phyloP scores from a whole-genome alignment of 2,329 filamentous ascomycete species.

The Ophiostoma sp. region DNA sequence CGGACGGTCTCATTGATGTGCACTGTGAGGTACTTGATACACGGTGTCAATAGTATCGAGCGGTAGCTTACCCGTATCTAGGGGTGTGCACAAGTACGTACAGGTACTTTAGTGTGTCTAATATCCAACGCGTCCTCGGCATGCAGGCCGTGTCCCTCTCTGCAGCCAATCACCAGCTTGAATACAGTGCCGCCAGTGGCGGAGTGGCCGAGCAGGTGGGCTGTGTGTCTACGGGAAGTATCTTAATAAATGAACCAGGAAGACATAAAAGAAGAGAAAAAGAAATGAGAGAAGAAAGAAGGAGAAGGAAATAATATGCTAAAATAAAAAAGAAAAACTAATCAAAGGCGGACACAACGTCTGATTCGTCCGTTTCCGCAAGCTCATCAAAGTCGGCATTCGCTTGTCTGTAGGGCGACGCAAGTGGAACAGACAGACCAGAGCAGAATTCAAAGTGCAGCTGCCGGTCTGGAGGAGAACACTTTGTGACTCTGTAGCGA shows the following conservation, averaged over 20 bases:
- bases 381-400: conserved; percentile 1
- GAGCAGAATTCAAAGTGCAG: neutral
- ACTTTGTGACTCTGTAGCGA: too few species aligned
- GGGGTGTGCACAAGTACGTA: too few species aligned
- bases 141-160: neutral
- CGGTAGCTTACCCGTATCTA: neutral
- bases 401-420: neutral
- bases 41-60: neutral
- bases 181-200: neutral
- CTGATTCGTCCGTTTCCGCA: conserved; percentile 1
- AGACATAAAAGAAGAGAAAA: neutral
- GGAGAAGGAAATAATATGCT: neutral
- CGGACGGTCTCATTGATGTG: neutral
- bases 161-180: neutral
- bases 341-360: too few species aligned
- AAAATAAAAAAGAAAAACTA: too few species aligned
- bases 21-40: neutral
- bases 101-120: too few species aligned
- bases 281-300: neutral
- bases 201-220: conserved; percentile 9
- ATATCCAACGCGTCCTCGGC: neutral
- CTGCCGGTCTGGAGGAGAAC: too few species aligned
- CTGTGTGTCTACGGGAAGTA: neutral
- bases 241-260: neutral
- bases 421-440: neutral